Conservation (phyloP, 371 early-diverging fungal species). For the Rhizopus sp. region DNA sequence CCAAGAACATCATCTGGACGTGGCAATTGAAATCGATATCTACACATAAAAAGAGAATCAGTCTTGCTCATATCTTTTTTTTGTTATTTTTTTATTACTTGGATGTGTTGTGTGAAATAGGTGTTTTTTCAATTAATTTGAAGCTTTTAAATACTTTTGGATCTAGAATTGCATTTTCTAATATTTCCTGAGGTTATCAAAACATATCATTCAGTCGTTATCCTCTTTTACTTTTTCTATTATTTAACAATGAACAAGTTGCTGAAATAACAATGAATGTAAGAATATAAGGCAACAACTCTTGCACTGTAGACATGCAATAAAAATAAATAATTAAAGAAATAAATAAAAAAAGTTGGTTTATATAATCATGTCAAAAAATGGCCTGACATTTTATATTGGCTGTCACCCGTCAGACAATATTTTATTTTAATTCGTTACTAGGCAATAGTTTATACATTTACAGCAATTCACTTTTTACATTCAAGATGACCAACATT, state of each 20-base stretch:
- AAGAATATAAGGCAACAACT: constrained; percentile 12
- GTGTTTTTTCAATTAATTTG: constrained; percentile 66
- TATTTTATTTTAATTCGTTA: too few relatives aligned
- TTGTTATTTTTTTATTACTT: constrained; percentile 56
- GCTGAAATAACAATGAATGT: constrained; percentile 4
- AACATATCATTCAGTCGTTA: too few relatives aligned
- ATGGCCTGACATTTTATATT: neutral
- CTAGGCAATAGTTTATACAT: too few relatives aligned
- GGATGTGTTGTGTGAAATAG: constrained; percentile 76
- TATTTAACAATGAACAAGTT: constrained; percentile 14
- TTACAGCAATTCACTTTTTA: too few relatives aligned
- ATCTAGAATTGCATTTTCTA: constrained; percentile 43
- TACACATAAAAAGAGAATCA: constrained; percentile 21
- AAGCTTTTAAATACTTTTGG: constrained; percentile 73
- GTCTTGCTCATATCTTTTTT: too few relatives aligned
- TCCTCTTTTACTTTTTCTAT: constrained; percentile 15
- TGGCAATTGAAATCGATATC: constrained; percentile 83
- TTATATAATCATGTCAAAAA: neutral
- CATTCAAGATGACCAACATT: too few relatives aligned
- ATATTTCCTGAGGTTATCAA: neutral
- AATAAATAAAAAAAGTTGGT: neutral
- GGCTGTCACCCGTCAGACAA: neutral
- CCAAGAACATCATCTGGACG: constrained; percentile 62
- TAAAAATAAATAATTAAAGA: constrained; percentile 1
- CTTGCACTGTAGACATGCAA: constrained; percentile 11